Percentiles rank a stretch among this genome's conserved stretches.
Evolutionary conservation across 164 flowering plant species (phyloP).

Genomic region (Aristolochia californica): DNA sequence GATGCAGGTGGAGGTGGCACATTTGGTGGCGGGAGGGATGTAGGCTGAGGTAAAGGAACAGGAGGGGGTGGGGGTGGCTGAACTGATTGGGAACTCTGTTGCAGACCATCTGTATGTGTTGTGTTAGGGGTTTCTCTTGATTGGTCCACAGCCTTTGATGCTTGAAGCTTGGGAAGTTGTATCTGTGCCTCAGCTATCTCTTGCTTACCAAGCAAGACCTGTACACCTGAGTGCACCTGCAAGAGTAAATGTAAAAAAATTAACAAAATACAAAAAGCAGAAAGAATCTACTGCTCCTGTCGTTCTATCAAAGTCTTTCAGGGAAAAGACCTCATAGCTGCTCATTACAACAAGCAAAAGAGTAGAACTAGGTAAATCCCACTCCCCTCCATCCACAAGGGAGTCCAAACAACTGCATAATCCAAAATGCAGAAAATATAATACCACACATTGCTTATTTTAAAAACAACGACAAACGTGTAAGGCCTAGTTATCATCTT

Average conservation of each 20-base stretch:
- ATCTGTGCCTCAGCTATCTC: conserved; percentile 61
- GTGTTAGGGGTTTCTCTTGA: conserved; percentile 31
- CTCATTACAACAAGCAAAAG: too few species aligned
- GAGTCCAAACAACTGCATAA: too few species aligned
- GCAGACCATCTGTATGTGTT: conserved; percentile 32
- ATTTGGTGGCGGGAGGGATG: conserved; percentile 1
- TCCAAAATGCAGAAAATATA: too few species aligned
- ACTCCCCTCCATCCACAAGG: too few species aligned
- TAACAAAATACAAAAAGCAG: too few species aligned
- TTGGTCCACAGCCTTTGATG: conserved; percentile 31
- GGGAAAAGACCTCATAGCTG: too few species aligned
- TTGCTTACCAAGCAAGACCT: conserved; percentile 64
- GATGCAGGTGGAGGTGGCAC: conserved; percentile 11
- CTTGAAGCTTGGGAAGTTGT: conserved; percentile 52
- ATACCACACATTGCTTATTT: too few species aligned
- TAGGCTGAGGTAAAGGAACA: neutral
- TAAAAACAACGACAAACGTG: too few species aligned
- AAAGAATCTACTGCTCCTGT: too few species aligned
- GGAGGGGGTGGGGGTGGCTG: conserved; percentile 9
- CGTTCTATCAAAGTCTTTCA: too few species aligned
- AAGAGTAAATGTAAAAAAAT: conserved; percentile 1
- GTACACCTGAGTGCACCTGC: conserved; percentile 79
- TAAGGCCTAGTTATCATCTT: too few species aligned
- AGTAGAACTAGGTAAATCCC: too few species aligned
- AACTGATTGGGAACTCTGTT: conserved; percentile 32